These are phyloP conservation scores for Cercophora newfieldiana DNA, from an alignment of 495 filamentous ascomycete species.

Conservation along the genomic window DNA sequence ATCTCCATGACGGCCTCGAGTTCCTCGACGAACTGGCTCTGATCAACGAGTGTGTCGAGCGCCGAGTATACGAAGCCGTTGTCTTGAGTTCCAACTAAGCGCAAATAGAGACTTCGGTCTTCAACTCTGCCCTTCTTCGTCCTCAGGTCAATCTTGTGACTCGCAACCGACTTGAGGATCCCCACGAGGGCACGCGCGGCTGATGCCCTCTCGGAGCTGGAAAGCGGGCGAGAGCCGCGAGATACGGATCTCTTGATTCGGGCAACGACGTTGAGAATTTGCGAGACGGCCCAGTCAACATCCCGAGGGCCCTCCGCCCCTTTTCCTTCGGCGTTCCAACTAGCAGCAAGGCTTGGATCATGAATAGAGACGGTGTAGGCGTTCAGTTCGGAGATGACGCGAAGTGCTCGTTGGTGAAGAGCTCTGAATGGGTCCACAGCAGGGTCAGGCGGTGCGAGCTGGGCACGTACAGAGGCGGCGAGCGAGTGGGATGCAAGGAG, in stretches of 20 bases:
- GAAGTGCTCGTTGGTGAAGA: constrained; percentile 39
- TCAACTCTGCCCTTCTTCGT: constrained; percentile 17
- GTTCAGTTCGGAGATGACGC: constrained; percentile 42
- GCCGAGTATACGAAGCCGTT: constrained; percentile 39
- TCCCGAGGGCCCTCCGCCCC: constrained; percentile 28
- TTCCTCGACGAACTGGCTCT: constrained; percentile 35
- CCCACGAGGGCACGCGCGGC: constrained; percentile 43
- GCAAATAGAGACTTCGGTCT: constrained; percentile 40
- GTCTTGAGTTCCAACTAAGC: constrained; percentile 40
- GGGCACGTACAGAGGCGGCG: constrained; percentile 42
- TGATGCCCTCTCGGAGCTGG: constrained; percentile 33
- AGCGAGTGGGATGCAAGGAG: constrained; percentile 47
- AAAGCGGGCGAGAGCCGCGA: constrained; percentile 36
- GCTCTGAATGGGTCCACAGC: constrained; percentile 43
- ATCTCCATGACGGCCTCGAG: constrained; percentile 35
- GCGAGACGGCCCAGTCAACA: constrained; percentile 41
- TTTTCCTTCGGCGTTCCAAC: constrained; percentile 26
- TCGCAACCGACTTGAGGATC: constrained; percentile 41
- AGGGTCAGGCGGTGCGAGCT: constrained; percentile 38
- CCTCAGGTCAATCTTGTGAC: constrained; percentile 31
- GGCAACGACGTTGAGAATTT: constrained; percentile 36
- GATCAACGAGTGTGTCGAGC: constrained; percentile 40
- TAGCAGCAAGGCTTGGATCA: constrained; percentile 7
- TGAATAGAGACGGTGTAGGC: constrained; percentile 29
- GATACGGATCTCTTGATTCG: constrained; percentile 40